These are phyloP conservation scores for Coemansia guatemalensis DNA, from an alignment of 192 early-diverging fungal species.

Conservation along the genomic window DNA sequence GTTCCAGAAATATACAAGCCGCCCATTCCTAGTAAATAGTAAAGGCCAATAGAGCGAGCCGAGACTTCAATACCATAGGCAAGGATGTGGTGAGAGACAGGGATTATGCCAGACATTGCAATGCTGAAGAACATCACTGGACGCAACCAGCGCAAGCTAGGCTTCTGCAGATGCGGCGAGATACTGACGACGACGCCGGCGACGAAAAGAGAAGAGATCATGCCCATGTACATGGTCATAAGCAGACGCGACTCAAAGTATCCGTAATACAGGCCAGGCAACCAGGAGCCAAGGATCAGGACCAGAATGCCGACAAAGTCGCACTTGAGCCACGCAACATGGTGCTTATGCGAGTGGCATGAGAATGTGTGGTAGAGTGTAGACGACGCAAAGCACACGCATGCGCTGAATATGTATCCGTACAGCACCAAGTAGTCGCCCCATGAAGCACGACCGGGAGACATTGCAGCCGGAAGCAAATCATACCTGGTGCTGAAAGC, in stretches of 20 bases:
- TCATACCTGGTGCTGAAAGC: constrained; percentile 48
- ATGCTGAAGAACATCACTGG: constrained; percentile 77
- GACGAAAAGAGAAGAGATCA: constrained; percentile 62
- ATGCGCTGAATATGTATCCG: constrained; percentile 73
- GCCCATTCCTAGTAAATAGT: constrained; percentile 70
- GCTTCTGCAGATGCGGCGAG: constrained; percentile 66
- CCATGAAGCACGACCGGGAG: constrained; percentile 51
- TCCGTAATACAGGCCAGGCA: constrained; percentile 53
- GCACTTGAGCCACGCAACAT: constrained; percentile 63
- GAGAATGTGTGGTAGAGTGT: constrained; percentile 76
- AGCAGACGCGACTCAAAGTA: constrained; percentile 60
- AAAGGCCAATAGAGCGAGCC: constrained; percentile 62
- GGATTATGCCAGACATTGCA: constrained; percentile 72
- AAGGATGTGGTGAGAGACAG: constrained; percentile 68
- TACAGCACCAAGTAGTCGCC: constrained; percentile 72
- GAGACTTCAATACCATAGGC: constrained; percentile 66
- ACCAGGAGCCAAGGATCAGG: constrained; percentile 65
- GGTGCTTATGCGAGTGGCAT: constrained; percentile 74
- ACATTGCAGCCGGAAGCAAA: constrained; percentile 42
- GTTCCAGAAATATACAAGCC: constrained; percentile 78
- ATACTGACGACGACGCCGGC: constrained; percentile 68
- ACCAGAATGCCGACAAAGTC: constrained; percentile 91
- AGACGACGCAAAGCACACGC: constrained; percentile 79
- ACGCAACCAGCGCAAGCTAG: constrained; percentile 76
- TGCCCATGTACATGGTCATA: constrained; percentile 59